Conservation (phyloP, 306 rosid species). For the Cucurbita argyrosperma region DNA sequence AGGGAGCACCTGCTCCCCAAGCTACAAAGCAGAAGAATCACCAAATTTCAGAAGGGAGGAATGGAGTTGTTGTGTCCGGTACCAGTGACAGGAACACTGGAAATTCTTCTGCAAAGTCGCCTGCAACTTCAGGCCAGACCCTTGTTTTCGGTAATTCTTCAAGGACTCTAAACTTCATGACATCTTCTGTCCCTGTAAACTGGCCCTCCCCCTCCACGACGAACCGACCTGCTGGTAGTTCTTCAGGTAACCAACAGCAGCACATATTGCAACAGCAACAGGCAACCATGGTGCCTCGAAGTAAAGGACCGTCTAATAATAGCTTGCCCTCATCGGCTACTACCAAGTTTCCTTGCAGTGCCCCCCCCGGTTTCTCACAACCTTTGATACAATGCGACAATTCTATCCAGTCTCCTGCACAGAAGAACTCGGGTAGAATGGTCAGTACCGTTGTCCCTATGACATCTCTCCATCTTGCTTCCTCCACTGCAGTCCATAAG, state of each 20-base stretch:
- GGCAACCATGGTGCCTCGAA: slow-evolving; percentile 14
- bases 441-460: slow-evolving; percentile 16
- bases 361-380: slow-evolving; percentile 31
- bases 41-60: slow-evolving; percentile 27
- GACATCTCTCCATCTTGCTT: slow-evolving; percentile 9
- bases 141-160: slow-evolving; percentile 57
- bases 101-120: slow-evolving; percentile 25
- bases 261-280: slow-evolving; percentile 36
- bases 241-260: slow-evolving; percentile 41
- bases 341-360: slow-evolving; percentile 23
- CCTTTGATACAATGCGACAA: slow-evolving; percentile 20
- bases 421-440: slow-evolving; percentile 25
- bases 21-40: slow-evolving; percentile 31
- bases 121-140: slow-evolving; percentile 30
- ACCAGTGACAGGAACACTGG: slow-evolving; percentile 33
- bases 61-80: slow-evolving; percentile 22
- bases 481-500: not conserved
- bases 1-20: slow-evolving; percentile 23
- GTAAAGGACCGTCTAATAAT: slow-evolving; percentile 15
- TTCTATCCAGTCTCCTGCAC: slow-evolving; percentile 26
- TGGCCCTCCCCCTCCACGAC: slow-evolving; percentile 31
- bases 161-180: slow-evolving; percentile 40
- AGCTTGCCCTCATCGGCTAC: slow-evolving; percentile 7
- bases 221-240: slow-evolving; percentile 19
- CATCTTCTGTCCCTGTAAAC: slow-evolving; percentile 25